Base-by-base conservation (phyloP, 1,139 yeast genomes). In the Yamadazyma triangularis region DNA sequence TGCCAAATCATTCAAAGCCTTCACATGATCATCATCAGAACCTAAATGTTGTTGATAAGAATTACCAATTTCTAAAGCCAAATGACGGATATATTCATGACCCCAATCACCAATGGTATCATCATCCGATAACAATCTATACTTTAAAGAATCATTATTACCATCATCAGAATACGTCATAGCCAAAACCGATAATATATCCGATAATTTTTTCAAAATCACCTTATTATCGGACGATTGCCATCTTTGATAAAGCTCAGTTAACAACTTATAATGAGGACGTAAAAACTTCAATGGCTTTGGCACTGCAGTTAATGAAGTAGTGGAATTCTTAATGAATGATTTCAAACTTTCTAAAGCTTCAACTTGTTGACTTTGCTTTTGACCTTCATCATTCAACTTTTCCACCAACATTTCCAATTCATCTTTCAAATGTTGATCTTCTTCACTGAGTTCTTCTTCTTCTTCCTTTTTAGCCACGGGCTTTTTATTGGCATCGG, bases 301-400 rank as follows among this genome's bases (percentile, higher is more conserved):
- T 27, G 99, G 99, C 28, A 93, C 98, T 2, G 99, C 99, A 2
- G 98, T 93, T 96, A 91, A 91, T 8, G 97, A 88, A 21, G 96
- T 86, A 4, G 98, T 91, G 11, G 97, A 85, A 31, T 94, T 94
- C 46, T 87, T 79, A 48, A 91, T 89, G 48, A 77, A 77, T 32
- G 73, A 75, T 53, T 87, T 88, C 55, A 93, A 70, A 32, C 79
- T 69, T 27, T 71, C 71, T 45, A 93, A 68, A 18, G 87, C 72
- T 13, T 77, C 64, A 28, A 60, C 60, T 50, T 84, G 82, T 18
- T 77, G 64, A 4, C 68, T 60, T 5, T 58, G 51, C 39, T 75
- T 77, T 42, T 55, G 58, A 32, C 42, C 39, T 8, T 65, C 49
- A 35, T 63, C 71, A 32, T 64, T 63, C 42, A 91, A 66, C 34